Percentiles rank a stretch among this genome's conserved stretches.
Evolutionary conservation across 768 basidiomycete species (phyloP).

Genomic region (Lyophyllum shimeji): DNA sequence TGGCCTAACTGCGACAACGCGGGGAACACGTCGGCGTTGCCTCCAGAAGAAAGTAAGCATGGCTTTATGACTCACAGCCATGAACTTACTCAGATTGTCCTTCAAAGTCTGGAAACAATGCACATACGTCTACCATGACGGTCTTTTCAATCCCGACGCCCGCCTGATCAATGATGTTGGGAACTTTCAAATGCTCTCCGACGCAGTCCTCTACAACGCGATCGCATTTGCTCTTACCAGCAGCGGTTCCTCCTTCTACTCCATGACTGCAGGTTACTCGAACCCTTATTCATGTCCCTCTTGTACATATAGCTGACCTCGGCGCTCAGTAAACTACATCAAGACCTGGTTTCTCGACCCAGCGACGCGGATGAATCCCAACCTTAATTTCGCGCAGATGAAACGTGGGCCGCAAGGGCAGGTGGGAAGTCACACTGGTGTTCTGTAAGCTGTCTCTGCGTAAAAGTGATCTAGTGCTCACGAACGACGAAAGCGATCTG

Average conservation of each 20-base stretch:
- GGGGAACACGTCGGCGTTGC: slow-evolving; percentile 56
- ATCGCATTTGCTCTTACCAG: slow-evolving; percentile 52
- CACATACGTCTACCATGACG: slow-evolving; percentile 55
- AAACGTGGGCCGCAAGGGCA: slow-evolving; percentile 38
- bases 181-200: slow-evolving; percentile 52
- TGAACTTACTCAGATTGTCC: neutral
- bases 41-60: slow-evolving; percentile 47
- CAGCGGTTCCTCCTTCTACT: slow-evolving; percentile 35
- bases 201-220: slow-evolving; percentile 62
- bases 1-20: slow-evolving; percentile 65
- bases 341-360: slow-evolving; percentile 60
- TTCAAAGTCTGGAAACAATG: slow-evolving; percentile 58
- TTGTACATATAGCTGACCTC: neutral
- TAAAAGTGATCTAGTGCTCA: neutral
- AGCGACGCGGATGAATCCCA: slow-evolving; percentile 62
- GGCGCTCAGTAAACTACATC: slow-evolving; percentile 39
- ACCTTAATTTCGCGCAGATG: slow-evolving; percentile 59
- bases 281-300: neutral
- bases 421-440: slow-evolving; percentile 49
- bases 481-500: slow-evolving; percentile 41
- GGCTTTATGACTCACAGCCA: neutral
- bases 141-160: slow-evolving; percentile 64
- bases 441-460: slow-evolving; percentile 39
- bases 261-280: slow-evolving; percentile 38
- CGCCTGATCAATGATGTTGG: slow-evolving; percentile 56